Percentiles rank a stretch among this genome's conserved stretches.
Evolutionary conservation across 495 filamentous ascomycete species (phyloP).

Genomic region (Trichoderma virens): DNA sequence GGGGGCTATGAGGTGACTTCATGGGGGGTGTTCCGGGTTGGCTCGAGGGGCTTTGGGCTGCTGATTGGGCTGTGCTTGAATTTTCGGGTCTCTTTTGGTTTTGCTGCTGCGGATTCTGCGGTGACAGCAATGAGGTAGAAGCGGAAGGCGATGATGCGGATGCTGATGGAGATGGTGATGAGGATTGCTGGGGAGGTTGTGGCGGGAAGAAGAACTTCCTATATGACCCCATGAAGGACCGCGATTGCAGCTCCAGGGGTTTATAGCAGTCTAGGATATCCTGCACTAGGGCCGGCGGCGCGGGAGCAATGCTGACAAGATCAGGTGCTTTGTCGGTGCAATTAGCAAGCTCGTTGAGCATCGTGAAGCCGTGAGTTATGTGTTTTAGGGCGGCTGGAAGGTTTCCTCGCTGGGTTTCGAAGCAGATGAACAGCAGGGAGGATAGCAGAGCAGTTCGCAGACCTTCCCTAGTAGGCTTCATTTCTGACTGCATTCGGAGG

Average conservation of each 20-base stretch:
- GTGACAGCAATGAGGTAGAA: not conserved
- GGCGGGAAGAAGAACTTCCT: slow-evolving; percentile 3
- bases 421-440: slow-evolving; percentile 11
- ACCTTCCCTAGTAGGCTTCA: not conserved
- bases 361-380: slow-evolving; percentile 8
- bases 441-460: slow-evolving; percentile 10
- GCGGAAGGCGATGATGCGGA: not conserved
- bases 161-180: not conserved
- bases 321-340: slow-evolving; percentile 10
- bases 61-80: not conserved
- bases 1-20: not conserved
- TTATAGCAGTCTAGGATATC: slow-evolving; percentile 11
- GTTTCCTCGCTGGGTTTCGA: slow-evolving; percentile 8
- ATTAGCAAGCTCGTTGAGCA: slow-evolving; percentile 11
- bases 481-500: slow-evolving; percentile 2
- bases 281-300: slow-evolving; percentile 7
- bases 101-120: not conserved
- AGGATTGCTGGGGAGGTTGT: not conserved
- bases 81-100: not conserved
- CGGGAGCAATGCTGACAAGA: slow-evolving; percentile 12
- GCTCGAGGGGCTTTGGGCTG: not conserved
- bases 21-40: not conserved
- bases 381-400: slow-evolving; percentile 9
- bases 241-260: slow-evolving; percentile 9
- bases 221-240: slow-evolving; percentile 11